These are phyloP conservation scores for Cordyceps farinosa DNA, from an alignment of 2,329 filamentous ascomycete species.

Conservation along the genomic window DNA sequence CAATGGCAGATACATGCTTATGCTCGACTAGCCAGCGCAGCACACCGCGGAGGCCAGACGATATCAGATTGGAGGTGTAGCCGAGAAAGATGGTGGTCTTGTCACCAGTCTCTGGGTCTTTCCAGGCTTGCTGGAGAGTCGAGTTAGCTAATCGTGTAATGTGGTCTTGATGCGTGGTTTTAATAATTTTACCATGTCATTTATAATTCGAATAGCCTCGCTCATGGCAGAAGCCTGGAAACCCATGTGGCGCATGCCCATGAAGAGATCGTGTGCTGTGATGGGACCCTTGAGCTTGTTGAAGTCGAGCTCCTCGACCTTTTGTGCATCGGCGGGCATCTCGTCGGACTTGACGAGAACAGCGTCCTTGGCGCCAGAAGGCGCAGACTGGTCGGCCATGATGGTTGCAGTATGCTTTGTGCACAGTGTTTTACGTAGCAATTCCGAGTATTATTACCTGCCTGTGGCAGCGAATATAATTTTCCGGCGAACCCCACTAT, in stretches of 20 bases:
- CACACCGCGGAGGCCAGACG: conserved; percentile 87
- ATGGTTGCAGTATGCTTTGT: background rate
- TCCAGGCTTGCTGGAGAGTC: conserved; percentile 62
- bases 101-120: conserved; percentile 72
- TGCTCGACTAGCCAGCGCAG: conserved; percentile 91
- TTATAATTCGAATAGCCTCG: conserved; percentile 87
- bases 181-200: conserved; percentile 71
- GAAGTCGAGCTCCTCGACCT: conserved; percentile 91
- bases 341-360: conserved; percentile 82
- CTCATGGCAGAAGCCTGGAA: conserved; percentile 67
- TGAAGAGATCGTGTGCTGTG: conserved; percentile 79
- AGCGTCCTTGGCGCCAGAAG: conserved; percentile 70
- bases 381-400: conserved; percentile 32
- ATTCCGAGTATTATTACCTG: background rate
- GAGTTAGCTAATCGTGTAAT: background rate
- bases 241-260: conserved; percentile 83
- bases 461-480: background rate
- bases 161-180: background rate
- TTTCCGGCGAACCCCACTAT: conserved; percentile 12
- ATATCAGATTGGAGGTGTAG: conserved; percentile 97
- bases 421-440: background rate
- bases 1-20: conserved; percentile 85
- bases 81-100: conserved; percentile 93
- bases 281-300: conserved; percentile 74
- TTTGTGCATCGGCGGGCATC: conserved; percentile 71